Percentiles rank a stretch among this genome's conserved stretches.
Evolutionary conservation across 768 basidiomycete species (phyloP).

Genomic region (Tulasnella sp.): DNA sequence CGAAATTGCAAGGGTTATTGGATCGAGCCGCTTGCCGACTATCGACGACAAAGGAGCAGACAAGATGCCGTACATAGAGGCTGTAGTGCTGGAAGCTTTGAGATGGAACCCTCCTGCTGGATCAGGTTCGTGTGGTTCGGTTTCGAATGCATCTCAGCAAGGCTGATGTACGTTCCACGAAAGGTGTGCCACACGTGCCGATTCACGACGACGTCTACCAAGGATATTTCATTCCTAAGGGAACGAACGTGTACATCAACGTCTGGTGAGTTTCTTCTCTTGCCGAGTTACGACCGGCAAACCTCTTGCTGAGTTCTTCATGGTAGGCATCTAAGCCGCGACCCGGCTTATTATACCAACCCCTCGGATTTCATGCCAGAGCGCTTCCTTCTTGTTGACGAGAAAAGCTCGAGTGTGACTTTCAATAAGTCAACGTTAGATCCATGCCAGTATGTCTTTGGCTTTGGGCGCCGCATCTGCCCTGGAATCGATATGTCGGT

Average conservation of each 20-base stretch:
- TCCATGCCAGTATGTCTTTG: constrained; percentile 15
- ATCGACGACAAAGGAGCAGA: constrained; percentile 43
- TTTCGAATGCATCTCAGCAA: neutral
- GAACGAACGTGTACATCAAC: constrained; percentile 10
- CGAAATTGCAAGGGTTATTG: constrained; percentile 48
- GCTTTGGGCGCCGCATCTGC: constrained; percentile 27
- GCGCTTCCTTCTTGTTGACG: constrained; percentile 21
- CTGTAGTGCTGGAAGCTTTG: constrained; percentile 48
- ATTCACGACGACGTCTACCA: constrained; percentile 32
- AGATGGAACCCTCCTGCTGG: constrained; percentile 40
- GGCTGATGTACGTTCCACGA: neutral
- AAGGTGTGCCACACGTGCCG: constrained; percentile 1
- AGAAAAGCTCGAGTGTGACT: neutral
- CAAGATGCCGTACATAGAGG: constrained; percentile 46
- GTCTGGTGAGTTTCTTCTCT: neutral
- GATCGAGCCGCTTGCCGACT: constrained; percentile 44
- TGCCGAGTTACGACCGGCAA: neutral
- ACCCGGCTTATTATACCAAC: constrained; percentile 19
- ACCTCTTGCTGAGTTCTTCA: neutral
- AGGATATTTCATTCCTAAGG: constrained; percentile 26
- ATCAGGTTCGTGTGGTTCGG: neutral
- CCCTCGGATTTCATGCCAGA: constrained; percentile 27
- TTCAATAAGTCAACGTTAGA: neutral
- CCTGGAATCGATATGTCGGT: constrained; percentile 16
- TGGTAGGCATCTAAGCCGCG: constrained; percentile 21